Percentiles rank a stretch among this genome's conserved stretches.
Conservation (phyloP, 371 early-diverging fungal genomes). For the Haplosporangium sp. region DNA sequence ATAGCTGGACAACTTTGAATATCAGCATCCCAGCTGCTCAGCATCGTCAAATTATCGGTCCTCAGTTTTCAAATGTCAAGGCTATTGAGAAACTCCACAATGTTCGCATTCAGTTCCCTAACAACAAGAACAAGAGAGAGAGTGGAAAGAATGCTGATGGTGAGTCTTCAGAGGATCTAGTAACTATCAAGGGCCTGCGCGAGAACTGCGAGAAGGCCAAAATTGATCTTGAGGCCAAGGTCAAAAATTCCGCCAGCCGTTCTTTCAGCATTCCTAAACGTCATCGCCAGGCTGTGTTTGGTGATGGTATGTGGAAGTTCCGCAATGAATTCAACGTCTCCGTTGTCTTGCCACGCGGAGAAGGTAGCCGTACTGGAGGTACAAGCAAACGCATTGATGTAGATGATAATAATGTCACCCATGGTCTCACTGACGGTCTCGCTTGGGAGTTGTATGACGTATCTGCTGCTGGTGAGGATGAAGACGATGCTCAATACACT, state of each 20-base stretch:
- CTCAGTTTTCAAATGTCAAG: conserved; percentile 69
- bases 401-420: conserved; percentile 44
- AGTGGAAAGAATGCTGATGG: conserved; percentile 13
- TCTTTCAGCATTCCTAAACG: conserved; percentile 59
- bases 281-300: conserved; percentile 62
- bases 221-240: conserved; percentile 56
- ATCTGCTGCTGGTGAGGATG: conserved; percentile 53
- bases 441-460: conserved; percentile 53
- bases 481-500: conserved; percentile 59
- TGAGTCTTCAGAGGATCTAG: conserved; percentile 43
- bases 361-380: conserved; percentile 25
- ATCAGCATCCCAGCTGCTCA: conserved; percentile 66
- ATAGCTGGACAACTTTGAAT: conserved; percentile 55
- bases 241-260: conserved; percentile 44
- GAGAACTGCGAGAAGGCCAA: conserved; percentile 70
- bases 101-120: conserved; percentile 72
- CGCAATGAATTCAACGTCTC: conserved; percentile 66
- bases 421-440: conserved; percentile 44
- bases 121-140: conserved; percentile 49
- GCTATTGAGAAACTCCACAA: conserved; percentile 63
- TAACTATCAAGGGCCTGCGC: conserved; percentile 69
- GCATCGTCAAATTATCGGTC: conserved; percentile 74
- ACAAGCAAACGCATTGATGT: conserved; percentile 58
- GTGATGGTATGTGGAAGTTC: conserved; percentile 58
- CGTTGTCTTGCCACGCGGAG: conserved; percentile 56